Percentiles rank a stretch among this genome's conserved stretches.
Conservation (phyloP, 495 filamentous ascomycete species). For the Wilcoxina mikolae region DNA sequence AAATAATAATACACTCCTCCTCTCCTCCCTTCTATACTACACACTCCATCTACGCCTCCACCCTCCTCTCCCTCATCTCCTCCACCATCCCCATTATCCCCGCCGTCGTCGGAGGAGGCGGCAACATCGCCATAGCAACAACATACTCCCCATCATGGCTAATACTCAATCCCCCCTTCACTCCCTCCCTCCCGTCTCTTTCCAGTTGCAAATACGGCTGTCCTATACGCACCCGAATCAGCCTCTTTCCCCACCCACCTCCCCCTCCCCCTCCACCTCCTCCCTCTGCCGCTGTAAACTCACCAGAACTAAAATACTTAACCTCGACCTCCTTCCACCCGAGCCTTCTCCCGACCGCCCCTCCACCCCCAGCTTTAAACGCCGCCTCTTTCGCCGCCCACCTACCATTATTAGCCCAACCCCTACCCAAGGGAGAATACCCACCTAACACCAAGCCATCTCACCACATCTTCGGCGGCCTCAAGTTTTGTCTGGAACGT, state of each 20-base stretch:
- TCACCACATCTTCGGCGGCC: background rate
- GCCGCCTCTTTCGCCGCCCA: slow-evolving; percentile 24
- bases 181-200: slow-evolving; percentile 26
- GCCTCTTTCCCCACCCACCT: slow-evolving; percentile 31
- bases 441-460: slow-evolving; percentile 28
- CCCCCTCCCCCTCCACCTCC: slow-evolving; percentile 31
- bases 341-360: slow-evolving; percentile 6
- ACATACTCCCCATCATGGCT: slow-evolving; percentile 49
- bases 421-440: background rate
- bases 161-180: slow-evolving; percentile 38
- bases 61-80: background rate
- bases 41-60: too few species aligned
- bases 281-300: slow-evolving; percentile 29
- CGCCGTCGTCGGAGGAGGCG: background rate
- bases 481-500: slow-evolving; percentile 13
- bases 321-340: slow-evolving; percentile 25
- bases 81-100: too few species aligned
- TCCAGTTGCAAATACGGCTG: slow-evolving; percentile 29
- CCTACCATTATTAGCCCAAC: slow-evolving; percentile 32
- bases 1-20: too few species aligned
- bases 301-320: slow-evolving; percentile 30
- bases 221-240: slow-evolving; percentile 16
- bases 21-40: too few species aligned
- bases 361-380: slow-evolving; percentile 22
- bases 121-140: slow-evolving; percentile 35